These are phyloP conservation scores for Calvatia gigantea DNA, from an alignment of 768 basidiomycete species.

Conservation along the genomic window DNA sequence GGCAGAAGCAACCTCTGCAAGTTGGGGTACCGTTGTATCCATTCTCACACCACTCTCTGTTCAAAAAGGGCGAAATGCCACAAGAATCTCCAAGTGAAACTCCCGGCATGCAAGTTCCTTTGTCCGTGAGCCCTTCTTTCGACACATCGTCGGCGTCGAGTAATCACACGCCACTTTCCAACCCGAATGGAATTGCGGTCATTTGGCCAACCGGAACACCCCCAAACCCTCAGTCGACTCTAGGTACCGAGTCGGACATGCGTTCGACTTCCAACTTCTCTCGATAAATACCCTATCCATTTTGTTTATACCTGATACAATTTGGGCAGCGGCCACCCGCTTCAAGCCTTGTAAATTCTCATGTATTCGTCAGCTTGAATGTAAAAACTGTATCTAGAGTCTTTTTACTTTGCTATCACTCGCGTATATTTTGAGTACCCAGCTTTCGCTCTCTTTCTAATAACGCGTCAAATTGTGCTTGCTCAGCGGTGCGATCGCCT, in stretches of 20 bases:
- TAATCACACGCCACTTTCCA: conserved; percentile 8
- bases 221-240: background rate
- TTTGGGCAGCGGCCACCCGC: background rate
- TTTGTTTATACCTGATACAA: background rate
- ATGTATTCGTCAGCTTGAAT: conserved; percentile 8
- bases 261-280: conserved; percentile 5
- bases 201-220: conserved; percentile 5
- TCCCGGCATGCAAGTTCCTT: conserved; percentile 26
- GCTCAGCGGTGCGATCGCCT: conserved; percentile 39
- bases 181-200: background rate
- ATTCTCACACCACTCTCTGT: conserved; percentile 68
- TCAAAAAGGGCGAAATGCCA: conserved; percentile 42
- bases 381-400: conserved; percentile 4
- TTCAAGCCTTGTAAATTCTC: background rate
- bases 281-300: conserved; percentile 1
- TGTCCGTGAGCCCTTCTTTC: conserved; percentile 34
- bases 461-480: conserved; percentile 56
- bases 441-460: conserved; percentile 53
- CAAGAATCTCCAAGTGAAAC: conserved; percentile 6
- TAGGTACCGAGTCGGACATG: conserved; percentile 8
- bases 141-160: conserved; percentile 26
- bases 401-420: conserved; percentile 1
- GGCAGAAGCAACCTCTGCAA: conserved; percentile 74
- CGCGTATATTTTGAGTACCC: conserved; percentile 16
- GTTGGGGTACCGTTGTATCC: conserved; percentile 80